Evolutionary conservation across 352 stramenopile species (phyloP), one percentile per base, ranked within the genome.

Genomic region (Pythium dissotocum): DNA sequence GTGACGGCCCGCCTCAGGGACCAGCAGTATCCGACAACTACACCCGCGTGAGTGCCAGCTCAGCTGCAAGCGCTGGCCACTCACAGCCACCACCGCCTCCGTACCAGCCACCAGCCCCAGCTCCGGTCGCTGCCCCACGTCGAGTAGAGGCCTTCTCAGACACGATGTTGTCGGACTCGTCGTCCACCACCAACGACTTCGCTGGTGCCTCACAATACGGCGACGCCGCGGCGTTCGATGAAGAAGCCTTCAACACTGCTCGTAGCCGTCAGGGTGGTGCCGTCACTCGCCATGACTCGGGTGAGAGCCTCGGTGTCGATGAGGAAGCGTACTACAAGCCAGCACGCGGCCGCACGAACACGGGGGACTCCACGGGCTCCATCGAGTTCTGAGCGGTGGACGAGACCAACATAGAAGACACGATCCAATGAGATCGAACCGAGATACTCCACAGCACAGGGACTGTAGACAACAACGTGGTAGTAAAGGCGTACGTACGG

Each of bases 1-100:
- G 83, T 14, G 79, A 87, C 46, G 77, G 79, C 30, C 70, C 64
- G n/a, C 10, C 58, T 8, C 56, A 42, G 24, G 51, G 28, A 4
- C 58, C 46, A 18, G 52, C 28, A 3, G 71, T 78, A 14, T 72
- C 81, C 35, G 85, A 87, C 61, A 73, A 82, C 40, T 73, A 85
- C 67, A 80, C 73, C 4, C 77, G 80, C n/a, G 79, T 85, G 35
- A 89, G 80, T 57, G 56, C 76, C 9, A 67, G 65, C 30, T 70
- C 73, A 8, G 54, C 70, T 38, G 62, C 62, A 16, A 61, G 48
- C 49, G 24, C 30, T 9, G 42, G 24, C 12, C n/a, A 42, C 46
- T 52, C 53, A 8, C 53, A 59, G 8, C 30, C 52, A 21, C 35
- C 58, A 26, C 48, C 56, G 6, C 28, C 54, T 13, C 32, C 54